Conservation (phyloP, 2,329 filamentous ascomycete species). For the Colletotrichum tanaceti region DNA sequence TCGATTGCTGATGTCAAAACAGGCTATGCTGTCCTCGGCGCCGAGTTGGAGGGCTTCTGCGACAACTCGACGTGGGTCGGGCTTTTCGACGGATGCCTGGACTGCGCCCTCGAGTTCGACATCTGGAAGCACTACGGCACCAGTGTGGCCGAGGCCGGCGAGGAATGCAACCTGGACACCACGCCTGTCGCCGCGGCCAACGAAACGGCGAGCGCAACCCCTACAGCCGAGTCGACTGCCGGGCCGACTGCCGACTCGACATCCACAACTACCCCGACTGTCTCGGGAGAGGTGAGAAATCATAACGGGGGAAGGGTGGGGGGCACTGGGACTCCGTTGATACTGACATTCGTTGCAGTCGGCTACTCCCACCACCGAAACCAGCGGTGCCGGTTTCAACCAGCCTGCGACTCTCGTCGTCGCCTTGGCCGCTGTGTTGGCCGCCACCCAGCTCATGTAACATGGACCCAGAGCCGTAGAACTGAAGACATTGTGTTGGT, state of each 20-base stretch:
- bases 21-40: slow-evolving; percentile 52
- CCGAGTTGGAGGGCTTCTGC: slow-evolving; percentile 51
- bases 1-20: background rate
- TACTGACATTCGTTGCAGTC: background rate
- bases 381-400: background rate
- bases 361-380: slow-evolving; percentile 4
- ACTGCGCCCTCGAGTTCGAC: slow-evolving; percentile 56
- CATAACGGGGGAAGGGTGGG: no score
- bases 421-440: slow-evolving; percentile 5
- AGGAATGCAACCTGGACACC: slow-evolving; percentile 44
- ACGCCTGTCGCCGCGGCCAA: slow-evolving; percentile 24
- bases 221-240: background rate
- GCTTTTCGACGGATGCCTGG: slow-evolving; percentile 55
- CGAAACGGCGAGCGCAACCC: slow-evolving; percentile 9
- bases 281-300: background rate
- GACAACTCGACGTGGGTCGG: slow-evolving; percentile 52
- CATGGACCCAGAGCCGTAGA: no score
- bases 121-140: slow-evolving; percentile 59
- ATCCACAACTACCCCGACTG: slow-evolving; percentile 4
- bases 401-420: slow-evolving; percentile 1
- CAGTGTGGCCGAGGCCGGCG: slow-evolving; percentile 49
- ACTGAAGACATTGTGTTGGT: background rate
- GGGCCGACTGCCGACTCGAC: background rate
- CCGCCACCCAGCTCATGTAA: slow-evolving; percentile 12
- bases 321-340: no score